These are phyloP conservation scores for Diutina ranongensis DNA, from an alignment of 1,139 yeast genomes.

Conservation along the genomic window DNA sequence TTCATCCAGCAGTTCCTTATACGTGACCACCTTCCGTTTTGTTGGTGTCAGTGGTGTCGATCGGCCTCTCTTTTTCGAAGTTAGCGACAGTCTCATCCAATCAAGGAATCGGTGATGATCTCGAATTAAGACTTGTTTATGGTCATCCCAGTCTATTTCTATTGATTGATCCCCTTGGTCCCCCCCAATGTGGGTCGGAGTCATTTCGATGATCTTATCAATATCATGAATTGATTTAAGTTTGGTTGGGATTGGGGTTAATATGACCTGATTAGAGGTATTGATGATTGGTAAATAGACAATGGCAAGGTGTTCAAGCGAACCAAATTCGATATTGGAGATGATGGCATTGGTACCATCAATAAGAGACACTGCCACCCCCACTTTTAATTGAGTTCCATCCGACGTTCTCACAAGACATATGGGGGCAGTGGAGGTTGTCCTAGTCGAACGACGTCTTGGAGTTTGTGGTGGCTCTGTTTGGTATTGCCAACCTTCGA, in stretches of 20 bases:
- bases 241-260: neutral
- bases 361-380: slow-evolving; percentile 24
- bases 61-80: neutral
- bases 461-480: slow-evolving; percentile 7
- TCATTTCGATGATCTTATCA: neutral
- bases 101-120: neutral
- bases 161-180: neutral
- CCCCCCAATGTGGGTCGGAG: neutral
- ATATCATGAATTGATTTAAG: neutral
- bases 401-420: slow-evolving; percentile 20
- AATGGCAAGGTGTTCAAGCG: neutral
- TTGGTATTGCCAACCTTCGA: slow-evolving; percentile 25
- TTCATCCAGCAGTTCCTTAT: slow-evolving; percentile 7
- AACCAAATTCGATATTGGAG: neutral
- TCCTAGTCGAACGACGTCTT: neutral
- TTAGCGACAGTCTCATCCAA: neutral
- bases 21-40: neutral
- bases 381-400: slow-evolving; percentile 25
- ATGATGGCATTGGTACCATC: neutral
- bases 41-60: neutral
- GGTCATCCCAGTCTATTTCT: neutral
- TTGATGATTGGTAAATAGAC: neutral
- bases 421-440: slow-evolving; percentile 6
- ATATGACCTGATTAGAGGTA: neutral
- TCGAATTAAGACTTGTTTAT: neutral